Percentiles rank a stretch among this genome's conserved stretches.
phyloP scores from a whole-genome alignment of 495 filamentous ascomycete genomes.

The Chaetomium fimeti region DNA sequence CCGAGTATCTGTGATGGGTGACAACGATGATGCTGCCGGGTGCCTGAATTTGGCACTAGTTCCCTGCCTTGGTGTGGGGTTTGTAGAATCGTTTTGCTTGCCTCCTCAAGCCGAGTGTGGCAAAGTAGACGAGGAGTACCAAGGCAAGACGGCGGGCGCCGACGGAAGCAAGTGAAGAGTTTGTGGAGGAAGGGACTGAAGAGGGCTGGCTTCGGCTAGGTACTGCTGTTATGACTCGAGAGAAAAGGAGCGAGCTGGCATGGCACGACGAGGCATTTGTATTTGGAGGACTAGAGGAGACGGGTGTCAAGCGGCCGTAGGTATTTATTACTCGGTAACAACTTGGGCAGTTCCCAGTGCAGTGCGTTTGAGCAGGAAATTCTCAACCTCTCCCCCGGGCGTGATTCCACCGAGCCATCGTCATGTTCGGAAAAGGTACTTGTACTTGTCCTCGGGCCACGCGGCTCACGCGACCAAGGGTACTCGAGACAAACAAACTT shows the following conservation, averaged over 20 bases:
- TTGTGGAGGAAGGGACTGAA: neutral
- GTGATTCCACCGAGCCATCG: neutral
- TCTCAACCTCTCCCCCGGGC: neutral
- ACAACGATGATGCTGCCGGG: neutral
- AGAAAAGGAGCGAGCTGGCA: neutral
- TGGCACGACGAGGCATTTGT: neutral
- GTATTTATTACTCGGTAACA: neutral
- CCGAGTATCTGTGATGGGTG: neutral
- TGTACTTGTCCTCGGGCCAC: slow-evolving; percentile 4
- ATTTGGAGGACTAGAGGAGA: neutral
- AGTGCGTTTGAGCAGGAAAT: neutral
- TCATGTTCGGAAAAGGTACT: slow-evolving; percentile 13
- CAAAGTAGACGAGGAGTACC: neutral
- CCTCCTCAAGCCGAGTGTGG: neutral
- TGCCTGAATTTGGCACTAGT: too few relatives aligned
- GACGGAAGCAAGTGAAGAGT: neutral
- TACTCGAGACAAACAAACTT: slow-evolving; percentile 1
- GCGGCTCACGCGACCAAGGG: neutral
- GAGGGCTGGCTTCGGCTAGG: neutral
- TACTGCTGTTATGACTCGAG: too few relatives aligned
- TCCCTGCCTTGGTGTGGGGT: neutral
- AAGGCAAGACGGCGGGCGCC: neutral
- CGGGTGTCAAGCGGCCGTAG: neutral
- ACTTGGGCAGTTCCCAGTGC: neutral
- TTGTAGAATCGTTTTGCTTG: neutral